A percentile compares a stretch with the other conserved stretches of the same genome.
phyloP scores from a whole-genome alignment of 768 basidiomycete genomes.

The Hericium rajendrae region DNA sequence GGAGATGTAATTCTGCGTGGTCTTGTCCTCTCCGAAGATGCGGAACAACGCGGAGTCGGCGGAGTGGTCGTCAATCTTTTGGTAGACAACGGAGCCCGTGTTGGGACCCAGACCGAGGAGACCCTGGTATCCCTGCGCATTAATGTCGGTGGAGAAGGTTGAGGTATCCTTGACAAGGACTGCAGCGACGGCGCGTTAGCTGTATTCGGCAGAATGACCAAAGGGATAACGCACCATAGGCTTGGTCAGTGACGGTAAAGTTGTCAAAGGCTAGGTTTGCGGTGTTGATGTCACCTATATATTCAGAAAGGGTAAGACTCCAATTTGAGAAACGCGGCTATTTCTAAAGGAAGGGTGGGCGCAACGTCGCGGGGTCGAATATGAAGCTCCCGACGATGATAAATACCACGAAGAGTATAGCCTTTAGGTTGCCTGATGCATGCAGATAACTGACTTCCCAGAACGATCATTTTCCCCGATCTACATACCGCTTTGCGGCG shows the following conservation, averaged over 20 bases:
- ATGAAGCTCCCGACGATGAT: too few species aligned
- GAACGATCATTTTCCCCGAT: too few species aligned
- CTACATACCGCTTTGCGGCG: too few species aligned
- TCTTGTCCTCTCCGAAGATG: constrained; percentile 52
- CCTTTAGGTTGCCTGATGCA: too few species aligned
- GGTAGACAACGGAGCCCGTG: constrained; percentile 51
- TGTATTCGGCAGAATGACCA: background rate
- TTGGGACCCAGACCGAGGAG: constrained; percentile 76
- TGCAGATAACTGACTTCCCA: too few species aligned
- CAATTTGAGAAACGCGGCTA: too few species aligned
- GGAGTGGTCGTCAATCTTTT: constrained; percentile 37
- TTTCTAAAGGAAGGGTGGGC: too few species aligned
- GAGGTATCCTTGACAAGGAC: constrained; percentile 58
- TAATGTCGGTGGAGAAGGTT: constrained; percentile 52
- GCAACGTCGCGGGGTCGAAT: too few species aligned
- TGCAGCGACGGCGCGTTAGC: constrained; percentile 16
- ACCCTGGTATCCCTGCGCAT: constrained; percentile 55
- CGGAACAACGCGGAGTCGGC: constrained; percentile 55
- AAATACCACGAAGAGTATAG: too few species aligned
- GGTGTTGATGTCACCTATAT: constrained; percentile 44
- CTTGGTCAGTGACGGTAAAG: constrained; percentile 52
- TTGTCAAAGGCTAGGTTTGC: constrained; percentile 45
- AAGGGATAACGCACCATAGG: constrained; percentile 41
- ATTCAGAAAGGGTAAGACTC: too few species aligned
- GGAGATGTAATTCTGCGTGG: constrained; percentile 56